Base-by-base conservation (phyloP, 2,329 filamentous ascomycete genomes). In the Bipolaris cookei region DNA sequence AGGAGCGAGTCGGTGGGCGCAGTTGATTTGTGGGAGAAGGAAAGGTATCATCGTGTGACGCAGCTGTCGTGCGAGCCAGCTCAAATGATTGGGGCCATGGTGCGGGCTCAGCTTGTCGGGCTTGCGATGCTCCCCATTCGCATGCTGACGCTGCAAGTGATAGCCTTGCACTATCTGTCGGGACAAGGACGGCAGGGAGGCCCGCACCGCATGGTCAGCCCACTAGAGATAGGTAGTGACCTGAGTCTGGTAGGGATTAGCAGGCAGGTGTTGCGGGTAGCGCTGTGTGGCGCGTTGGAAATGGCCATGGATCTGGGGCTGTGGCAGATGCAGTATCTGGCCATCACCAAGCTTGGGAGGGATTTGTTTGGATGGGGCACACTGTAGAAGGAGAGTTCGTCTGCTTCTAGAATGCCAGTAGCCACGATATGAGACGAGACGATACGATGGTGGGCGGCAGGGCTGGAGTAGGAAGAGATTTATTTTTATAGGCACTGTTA, bases 321-420 rank as follows among this genome's bases (percentile, higher is more conserved):
- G 6, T 77, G 74, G 74, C 66, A 69, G n/a, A 51, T 62, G 43
- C 71, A 76, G 45, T 76, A 72, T 49, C 41, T 66, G n/a, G 62
- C 61, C 1, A 65, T 75, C 5, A 68, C 69, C 2, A 65, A 59
- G 20, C 42, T 71, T 23, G 75, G 75, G 20, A 66, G 69, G 50
- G 64, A 45, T 11, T 44, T 62, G 6, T 76, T 76, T 59, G 64
- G 66, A n/a, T 77, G 75, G 75, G 74, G 74, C 4, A 47, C 51
- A n/a, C 62, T 75, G 5, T 75, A 62, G 69, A 47, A n/a, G 47
- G 16, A 48, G 32, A 18, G 20, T n/a, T 28, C 10, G 23, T 42
- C 30, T 39, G 18, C 42, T 44, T 51, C 51, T 34, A 53, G 23
- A 44, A 47, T 34, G 28, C 25, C 18, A 38, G 21, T 28, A 37